Evolutionary conservation across 345 rosid genomes (phyloP).

Genomic region (Arabidopsis suecica): DNA sequence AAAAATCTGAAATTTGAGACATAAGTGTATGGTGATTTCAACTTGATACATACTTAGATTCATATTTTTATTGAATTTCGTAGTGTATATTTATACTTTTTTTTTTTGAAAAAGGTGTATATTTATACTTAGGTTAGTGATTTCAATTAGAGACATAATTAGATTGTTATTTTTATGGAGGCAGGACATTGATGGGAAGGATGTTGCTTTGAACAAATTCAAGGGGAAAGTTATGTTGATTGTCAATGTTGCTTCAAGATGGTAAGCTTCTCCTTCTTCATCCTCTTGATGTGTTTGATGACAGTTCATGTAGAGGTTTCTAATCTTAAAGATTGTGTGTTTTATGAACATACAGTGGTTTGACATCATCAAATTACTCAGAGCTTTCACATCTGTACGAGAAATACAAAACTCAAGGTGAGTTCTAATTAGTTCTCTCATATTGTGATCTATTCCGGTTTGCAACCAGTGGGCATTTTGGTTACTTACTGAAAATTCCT

Average conservation of each 20-base stretch:
- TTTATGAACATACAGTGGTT: slow-evolving; percentile 58
- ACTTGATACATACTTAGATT: neutral
- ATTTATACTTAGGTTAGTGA: slow-evolving; percentile 1
- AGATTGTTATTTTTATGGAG: slow-evolving; percentile 8
- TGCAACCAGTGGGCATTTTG: neutral
- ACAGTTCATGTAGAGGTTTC: neutral
- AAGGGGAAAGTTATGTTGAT: slow-evolving; percentile 89
- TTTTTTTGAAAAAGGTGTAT: neutral
- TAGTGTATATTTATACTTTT: neutral
- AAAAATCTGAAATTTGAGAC: no score
- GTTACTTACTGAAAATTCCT: neutral
- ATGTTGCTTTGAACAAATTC: slow-evolving; percentile 74
- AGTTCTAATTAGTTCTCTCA: neutral
- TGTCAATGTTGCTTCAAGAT: slow-evolving; percentile 95
- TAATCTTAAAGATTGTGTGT: slow-evolving; percentile 29
- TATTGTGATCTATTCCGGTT: neutral
- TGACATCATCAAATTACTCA: slow-evolving; percentile 85
- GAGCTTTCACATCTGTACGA: slow-evolving; percentile 83
- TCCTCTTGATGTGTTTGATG: neutral
- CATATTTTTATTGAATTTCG: neutral
- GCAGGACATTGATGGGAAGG: slow-evolving; percentile 89
- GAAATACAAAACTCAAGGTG: slow-evolving; percentile 93
- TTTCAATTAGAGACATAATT: neutral
- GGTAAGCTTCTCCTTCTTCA: slow-evolving; percentile 50
- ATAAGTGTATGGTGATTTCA: no score